A percentile compares a stretch with the other conserved stretches of the same genome.
Conservation (phyloP, 306 rosid species). For the Albizia julibrissin region DNA sequence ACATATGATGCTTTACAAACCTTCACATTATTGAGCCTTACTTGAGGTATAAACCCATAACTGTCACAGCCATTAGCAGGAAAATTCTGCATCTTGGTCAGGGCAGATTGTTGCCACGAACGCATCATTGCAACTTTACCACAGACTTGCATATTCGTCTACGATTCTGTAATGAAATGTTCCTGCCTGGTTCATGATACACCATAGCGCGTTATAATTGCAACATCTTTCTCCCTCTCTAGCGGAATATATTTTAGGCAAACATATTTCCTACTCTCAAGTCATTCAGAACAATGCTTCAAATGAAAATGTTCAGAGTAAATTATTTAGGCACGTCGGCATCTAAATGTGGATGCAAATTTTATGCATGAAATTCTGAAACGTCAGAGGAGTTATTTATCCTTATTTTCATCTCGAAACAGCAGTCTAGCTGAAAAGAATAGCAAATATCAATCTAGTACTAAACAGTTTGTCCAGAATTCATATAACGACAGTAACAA, state of each 20-base stretch:
- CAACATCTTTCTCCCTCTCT: neutral
- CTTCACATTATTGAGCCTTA: constrained; percentile 41
- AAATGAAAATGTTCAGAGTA: neutral
- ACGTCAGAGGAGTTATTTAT: neutral
- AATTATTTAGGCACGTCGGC: neutral
- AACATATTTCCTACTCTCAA: neutral
- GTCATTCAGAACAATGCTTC: neutral
- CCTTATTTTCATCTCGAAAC: neutral
- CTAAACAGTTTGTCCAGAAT: neutral
- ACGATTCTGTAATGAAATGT: neutral
- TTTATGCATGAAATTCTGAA: neutral
- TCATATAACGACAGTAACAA: neutral
- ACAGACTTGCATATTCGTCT: constrained; percentile 24
- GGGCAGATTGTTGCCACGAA: constrained; percentile 57
- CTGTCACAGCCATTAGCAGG: constrained; percentile 38
- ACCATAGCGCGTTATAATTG: constrained; percentile 1
- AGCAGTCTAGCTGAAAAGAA: neutral
- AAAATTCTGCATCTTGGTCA: constrained; percentile 47
- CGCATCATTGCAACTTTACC: constrained; percentile 39
- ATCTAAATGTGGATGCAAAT: neutral
- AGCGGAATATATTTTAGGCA: constrained; percentile 4
- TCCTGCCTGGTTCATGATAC: constrained; percentile 13
- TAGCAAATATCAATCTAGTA: neutral
- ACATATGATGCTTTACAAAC: constrained; percentile 47
- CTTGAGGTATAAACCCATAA: constrained; percentile 41